Percentiles rank a stretch among this genome's conserved stretches.
These are phyloP conservation scores for Aphanomyces invadans DNA, from an alignment of 352 stramenopile genomes.

Conservation along the genomic window DNA sequence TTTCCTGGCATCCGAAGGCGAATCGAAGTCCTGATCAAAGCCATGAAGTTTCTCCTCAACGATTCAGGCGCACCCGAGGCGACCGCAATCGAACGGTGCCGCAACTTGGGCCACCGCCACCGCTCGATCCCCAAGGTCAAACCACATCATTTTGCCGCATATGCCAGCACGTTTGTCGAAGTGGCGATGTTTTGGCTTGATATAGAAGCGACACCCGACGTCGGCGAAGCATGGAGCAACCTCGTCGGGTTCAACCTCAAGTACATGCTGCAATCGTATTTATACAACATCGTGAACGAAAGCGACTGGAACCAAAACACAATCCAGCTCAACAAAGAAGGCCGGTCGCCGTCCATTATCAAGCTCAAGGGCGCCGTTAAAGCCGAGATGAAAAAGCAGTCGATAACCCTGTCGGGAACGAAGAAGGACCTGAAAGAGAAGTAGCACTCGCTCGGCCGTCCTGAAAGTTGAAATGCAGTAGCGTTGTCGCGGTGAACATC, in stretches of 20 bases:
- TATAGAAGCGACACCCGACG: conserved; percentile 20
- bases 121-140: conserved; percentile 6
- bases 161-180: conserved; percentile 23
- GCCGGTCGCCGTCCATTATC: neutral
- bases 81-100: neutral
- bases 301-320: conserved; percentile 23
- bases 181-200: conserved; percentile 24
- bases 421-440: neutral
- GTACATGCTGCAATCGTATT: conserved; percentile 21
- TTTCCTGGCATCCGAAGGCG: conserved; percentile 21
- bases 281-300: conserved; percentile 4
- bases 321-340: neutral
- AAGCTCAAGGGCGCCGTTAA: too few species aligned
- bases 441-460: too few species aligned
- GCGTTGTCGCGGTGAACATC: too few species aligned
- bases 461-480: too few species aligned
- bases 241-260: conserved; percentile 24
- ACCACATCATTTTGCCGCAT: conserved; percentile 22
- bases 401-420: neutral
- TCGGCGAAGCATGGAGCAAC: conserved; percentile 22
- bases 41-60: conserved; percentile 19
- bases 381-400: neutral
- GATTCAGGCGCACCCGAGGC: neutral
- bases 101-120: conserved; percentile 21
- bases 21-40: conserved; percentile 21